phyloP scores from a whole-genome alignment of 164 flowering plant species.

The Cinnamomum chago region DNA sequence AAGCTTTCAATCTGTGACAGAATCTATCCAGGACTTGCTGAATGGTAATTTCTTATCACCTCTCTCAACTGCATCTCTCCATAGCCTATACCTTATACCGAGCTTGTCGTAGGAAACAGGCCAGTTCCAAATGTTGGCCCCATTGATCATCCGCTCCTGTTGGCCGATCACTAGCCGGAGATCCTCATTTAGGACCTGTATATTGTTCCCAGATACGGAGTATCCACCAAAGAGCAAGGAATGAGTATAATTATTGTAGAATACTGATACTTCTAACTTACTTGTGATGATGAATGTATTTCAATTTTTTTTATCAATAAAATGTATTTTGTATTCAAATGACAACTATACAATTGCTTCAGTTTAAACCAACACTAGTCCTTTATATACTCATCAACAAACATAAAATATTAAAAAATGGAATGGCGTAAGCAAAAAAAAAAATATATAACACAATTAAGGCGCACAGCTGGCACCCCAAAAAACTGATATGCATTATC shows the following conservation, averaged over 20 bases:
- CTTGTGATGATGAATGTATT: neutral
- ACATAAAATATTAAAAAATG: neutral
- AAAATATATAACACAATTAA: too few species aligned
- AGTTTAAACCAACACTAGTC: neutral
- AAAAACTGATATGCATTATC: neutral
- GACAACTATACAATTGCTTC: too few species aligned
- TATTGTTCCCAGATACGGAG: neutral
- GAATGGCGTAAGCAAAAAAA: neutral
- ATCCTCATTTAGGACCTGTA: slow-evolving; percentile 91
- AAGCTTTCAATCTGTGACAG: neutral
- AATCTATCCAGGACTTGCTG: slow-evolving; percentile 24
- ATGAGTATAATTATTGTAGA: neutral
- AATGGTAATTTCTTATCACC: slow-evolving; percentile 58
- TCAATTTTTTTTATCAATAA: neutral
- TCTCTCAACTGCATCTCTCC: slow-evolving; percentile 84
- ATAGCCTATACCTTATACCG: slow-evolving; percentile 84
- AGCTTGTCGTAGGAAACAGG: slow-evolving; percentile 93
- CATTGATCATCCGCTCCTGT: slow-evolving; percentile 85
- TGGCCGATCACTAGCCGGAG: slow-evolving; percentile 88
- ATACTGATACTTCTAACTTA: neutral
- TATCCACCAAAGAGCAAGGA: neutral
- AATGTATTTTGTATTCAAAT: too few species aligned
- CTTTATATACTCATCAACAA: neutral
- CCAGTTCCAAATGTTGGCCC: slow-evolving; percentile 87
- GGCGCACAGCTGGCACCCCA: neutral